These are phyloP conservation scores for Taphrina wiesneri DNA, from an alignment of 1,139 yeast genomes.

Conservation along the genomic window DNA sequence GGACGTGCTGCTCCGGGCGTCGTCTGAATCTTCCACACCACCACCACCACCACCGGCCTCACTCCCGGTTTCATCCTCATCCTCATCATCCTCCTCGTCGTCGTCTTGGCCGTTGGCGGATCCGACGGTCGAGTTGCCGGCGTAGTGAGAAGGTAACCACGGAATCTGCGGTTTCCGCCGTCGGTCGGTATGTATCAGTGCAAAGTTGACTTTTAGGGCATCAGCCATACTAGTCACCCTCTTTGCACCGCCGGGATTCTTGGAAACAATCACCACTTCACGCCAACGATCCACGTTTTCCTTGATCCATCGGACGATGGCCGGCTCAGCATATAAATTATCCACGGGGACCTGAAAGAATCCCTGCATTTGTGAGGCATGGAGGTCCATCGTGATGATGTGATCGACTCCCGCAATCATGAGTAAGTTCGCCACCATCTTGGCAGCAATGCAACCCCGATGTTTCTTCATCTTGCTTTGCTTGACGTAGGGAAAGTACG, in stretches of 20 bases:
- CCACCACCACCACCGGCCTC: conserved; percentile 56
- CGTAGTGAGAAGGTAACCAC: conserved; percentile 39
- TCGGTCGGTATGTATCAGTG: conserved; percentile 98
- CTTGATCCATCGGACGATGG: conserved; percentile 93
- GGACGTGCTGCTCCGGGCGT: conserved; percentile 49
- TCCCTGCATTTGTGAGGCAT: conserved; percentile 97
- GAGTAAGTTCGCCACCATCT: conserved; percentile 89
- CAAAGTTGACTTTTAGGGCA: conserved; percentile 89
- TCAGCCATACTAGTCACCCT: conserved; percentile 94
- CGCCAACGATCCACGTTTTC: conserved; percentile 82
- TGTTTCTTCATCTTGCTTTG: conserved; percentile 98
- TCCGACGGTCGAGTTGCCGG: conserved; percentile 38
- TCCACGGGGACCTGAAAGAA: conserved; percentile 97
- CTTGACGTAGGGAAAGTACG: conserved; percentile 95
- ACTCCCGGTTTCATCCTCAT: conserved; percentile 43
- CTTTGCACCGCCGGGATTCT: conserved; percentile 98
- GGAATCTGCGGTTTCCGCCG: conserved; percentile 75
- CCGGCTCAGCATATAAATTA: conserved; percentile 93
- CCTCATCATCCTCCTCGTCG: conserved; percentile 37
- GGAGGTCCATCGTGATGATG: conserved; percentile 95
- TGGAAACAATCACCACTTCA: conserved; percentile 86
- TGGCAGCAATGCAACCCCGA: conserved; percentile 98
- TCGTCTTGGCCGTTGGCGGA: conserved; percentile 34
- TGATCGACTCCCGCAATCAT: conserved; percentile 99
- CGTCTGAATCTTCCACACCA: conserved; percentile 52